Percentiles rank a stretch among this genome's conserved stretches.
Evolutionary conservation across 2,329 filamentous ascomycete genomes (phyloP).

Genomic region (Ascosphaera apis): DNA sequence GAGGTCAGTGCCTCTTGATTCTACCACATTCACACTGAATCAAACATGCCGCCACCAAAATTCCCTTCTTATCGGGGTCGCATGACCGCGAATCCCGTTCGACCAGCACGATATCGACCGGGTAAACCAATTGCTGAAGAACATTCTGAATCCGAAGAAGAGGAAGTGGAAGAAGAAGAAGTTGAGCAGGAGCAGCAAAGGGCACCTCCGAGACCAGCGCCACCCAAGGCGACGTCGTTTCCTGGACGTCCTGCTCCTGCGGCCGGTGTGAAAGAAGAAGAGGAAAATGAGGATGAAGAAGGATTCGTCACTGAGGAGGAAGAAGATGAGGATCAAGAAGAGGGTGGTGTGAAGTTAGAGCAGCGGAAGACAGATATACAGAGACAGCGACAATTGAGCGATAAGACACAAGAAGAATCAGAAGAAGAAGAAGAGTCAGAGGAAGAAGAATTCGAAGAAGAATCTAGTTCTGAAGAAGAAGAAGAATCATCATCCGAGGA

Average conservation of each 20-base stretch:
- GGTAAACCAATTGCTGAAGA: constrained; percentile 44
- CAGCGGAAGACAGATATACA: constrained; percentile 6
- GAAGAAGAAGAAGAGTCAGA: constrained; percentile 22
- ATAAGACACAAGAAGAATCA: constrained; percentile 13
- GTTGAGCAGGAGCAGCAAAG: constrained; percentile 20
- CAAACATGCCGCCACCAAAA: constrained; percentile 20
- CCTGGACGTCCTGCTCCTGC: constrained; percentile 13
- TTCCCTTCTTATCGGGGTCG: constrained; percentile 27
- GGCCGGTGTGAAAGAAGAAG: constrained; percentile 16
- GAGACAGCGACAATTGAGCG: constrained; percentile 6
- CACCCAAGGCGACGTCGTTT: constrained; percentile 19
- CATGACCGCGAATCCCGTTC: constrained; percentile 79
- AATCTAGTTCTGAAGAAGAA: constrained; percentile 31
- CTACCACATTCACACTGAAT: not conserved
- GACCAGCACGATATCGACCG: constrained; percentile 57
- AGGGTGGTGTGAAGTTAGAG: too few relatives aligned
- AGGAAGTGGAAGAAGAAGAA: constrained; percentile 31
- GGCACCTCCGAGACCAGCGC: constrained; percentile 25
- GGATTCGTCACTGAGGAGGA: constrained; percentile 38
- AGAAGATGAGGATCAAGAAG: constrained; percentile 14
- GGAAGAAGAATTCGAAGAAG: constrained; percentile 31
- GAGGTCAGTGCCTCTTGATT: too few relatives aligned
- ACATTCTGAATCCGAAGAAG: constrained; percentile 25
- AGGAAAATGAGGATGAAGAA: constrained; percentile 26
- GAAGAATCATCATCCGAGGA: constrained; percentile 33